Evolutionary conservation across 176 grass and related monocot species (phyloP), one percentile per base, ranked within the genome.

Genomic region (Zoysia japonica): DNA sequence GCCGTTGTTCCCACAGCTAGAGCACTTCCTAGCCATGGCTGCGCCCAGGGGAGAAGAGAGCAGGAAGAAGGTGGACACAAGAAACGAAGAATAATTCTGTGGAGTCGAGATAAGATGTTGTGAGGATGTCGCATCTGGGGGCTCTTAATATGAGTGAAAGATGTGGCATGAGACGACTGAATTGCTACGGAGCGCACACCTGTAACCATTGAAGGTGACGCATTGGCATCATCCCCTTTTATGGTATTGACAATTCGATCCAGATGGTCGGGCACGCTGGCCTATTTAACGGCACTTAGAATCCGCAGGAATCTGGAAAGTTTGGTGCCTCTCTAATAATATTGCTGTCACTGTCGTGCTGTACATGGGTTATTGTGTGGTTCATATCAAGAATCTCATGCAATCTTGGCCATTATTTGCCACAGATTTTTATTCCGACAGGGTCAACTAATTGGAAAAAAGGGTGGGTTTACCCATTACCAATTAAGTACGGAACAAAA

Each of bases 11-110:
- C 94, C 94, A 82, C 94, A 94, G 74, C 82, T 93, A 11, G 91
- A 94, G 74, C 94, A 97, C 78, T 94, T 97, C 87, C 91, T 92
- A 45, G 81, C 87, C 94, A 97, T 97, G 78, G 47, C 55, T n/a
- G 35, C 2, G 64, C 52, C 39, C 70, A 50, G 4, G 4, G 40
- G 28, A 28, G 0, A 28, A 28, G 28, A 70, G 6, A 75, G 28
- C 47, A 75, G 11, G 41, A 75, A 42, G 17, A 54, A 48, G 41
- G 44, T 45, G 45, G 48, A 44, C 28, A 40, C 11, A 61, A 87
- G 80, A 39, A 69, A 71, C 55, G 50, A 68, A 2, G 20, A 49
- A 76, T 3, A 76, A 88, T 76, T 80, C 68, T 88, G 43, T 47
- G 81, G 46, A 11, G 63, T 13, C 14, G 72, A 65, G 71, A 80